phyloP scores from a whole-genome alignment of 2,329 filamentous ascomycete genomes.

The Huntiella savannae region DNA sequence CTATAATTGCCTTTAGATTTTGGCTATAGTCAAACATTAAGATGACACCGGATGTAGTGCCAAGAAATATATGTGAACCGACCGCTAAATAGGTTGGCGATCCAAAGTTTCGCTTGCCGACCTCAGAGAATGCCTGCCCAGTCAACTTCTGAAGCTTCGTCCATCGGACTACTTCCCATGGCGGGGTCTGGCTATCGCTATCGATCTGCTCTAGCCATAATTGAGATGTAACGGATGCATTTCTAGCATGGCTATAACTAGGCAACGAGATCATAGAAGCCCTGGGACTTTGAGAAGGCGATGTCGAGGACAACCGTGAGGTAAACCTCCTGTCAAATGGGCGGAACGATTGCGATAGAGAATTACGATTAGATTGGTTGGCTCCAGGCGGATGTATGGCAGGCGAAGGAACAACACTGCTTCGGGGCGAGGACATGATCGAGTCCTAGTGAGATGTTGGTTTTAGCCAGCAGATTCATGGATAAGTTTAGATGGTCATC shows the following conservation, averaged over 20 bases:
- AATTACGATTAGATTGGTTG: constrained; percentile 40
- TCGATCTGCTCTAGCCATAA: constrained; percentile 42
- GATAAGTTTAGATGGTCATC: background rate
- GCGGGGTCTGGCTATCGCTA: constrained; percentile 52
- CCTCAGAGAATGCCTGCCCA: constrained; percentile 77
- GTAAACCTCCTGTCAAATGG: constrained; percentile 93
- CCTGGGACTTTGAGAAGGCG: constrained; percentile 37
- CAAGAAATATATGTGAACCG: constrained; percentile 72
- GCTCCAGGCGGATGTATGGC: constrained; percentile 44
- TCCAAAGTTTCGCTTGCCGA: constrained; percentile 81
- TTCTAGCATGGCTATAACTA: constrained; percentile 57
- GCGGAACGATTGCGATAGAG: constrained; percentile 44
- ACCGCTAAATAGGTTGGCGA: constrained; percentile 76
- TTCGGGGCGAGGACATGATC: constrained; percentile 46
- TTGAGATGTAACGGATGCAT: constrained; percentile 59
- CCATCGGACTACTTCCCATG: constrained; percentile 96
- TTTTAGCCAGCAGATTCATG: background rate
- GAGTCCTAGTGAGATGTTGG: constrained; percentile 29
- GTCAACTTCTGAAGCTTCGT: constrained; percentile 82
- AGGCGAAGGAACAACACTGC: constrained; percentile 51
- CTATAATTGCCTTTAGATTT: constrained; percentile 82
- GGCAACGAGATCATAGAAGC: constrained; percentile 51
- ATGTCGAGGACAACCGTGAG: constrained; percentile 54
- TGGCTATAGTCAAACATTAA: constrained; percentile 96
- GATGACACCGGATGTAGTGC: constrained; percentile 86